These are phyloP conservation scores for Aspergillus felis DNA, from an alignment of 2,329 filamentous ascomycete genomes.

Conservation along the genomic window DNA sequence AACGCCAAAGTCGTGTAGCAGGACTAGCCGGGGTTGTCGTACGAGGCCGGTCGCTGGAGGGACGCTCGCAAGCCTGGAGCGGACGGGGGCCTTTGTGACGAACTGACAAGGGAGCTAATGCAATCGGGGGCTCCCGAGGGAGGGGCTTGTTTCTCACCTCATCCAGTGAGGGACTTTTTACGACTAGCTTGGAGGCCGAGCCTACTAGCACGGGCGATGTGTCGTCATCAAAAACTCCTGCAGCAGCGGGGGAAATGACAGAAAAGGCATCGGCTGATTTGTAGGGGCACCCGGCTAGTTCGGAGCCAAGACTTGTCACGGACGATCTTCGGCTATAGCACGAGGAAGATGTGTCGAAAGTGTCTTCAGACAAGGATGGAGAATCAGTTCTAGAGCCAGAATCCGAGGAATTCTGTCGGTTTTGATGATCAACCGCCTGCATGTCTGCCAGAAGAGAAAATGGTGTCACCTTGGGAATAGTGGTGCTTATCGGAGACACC, in stretches of 20 bases:
- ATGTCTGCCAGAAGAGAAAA: not conserved
- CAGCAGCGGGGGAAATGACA: conserved; percentile 19
- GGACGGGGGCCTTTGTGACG: conserved; percentile 12
- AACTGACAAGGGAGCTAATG: conserved; percentile 25
- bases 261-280: conserved; percentile 22
- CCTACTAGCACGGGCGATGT: not conserved
- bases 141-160: conserved; percentile 39
- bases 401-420: not conserved
- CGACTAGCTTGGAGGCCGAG: not conserved
- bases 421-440: not conserved
- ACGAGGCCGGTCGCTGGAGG: not conserved
- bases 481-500: conserved; percentile 20
- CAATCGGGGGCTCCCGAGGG: conserved; percentile 33
- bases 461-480: conserved; percentile 1
- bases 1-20: conserved; percentile 7
- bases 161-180: conserved; percentile 6
- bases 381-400: conserved; percentile 5
- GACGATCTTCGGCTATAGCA: conserved; percentile 35
- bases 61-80: conserved; percentile 3
- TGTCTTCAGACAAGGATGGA: conserved; percentile 23
- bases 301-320: conserved; percentile 30
- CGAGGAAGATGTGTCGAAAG: conserved; percentile 29
- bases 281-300: conserved; percentile 14
- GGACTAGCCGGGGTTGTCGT: conserved; percentile 4
- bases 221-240: conserved; percentile 34